Conservation (phyloP, 805 yeast species). For the Lipomyces sp. region DNA sequence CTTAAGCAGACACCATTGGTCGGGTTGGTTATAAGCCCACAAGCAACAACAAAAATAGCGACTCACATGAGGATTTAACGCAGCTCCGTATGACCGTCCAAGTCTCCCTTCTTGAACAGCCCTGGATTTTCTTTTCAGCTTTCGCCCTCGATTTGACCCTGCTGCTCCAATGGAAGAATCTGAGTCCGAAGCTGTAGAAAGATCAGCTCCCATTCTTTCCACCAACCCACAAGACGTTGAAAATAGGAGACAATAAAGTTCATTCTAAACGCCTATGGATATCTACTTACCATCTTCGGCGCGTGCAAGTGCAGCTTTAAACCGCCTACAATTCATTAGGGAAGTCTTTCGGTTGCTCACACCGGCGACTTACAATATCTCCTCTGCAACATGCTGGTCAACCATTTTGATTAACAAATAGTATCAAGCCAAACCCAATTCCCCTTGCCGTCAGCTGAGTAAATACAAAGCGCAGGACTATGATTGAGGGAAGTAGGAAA, state of each 20-base stretch:
- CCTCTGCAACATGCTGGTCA: constrained; percentile 35
- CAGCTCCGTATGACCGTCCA: constrained; percentile 33
- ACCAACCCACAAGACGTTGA: not conserved
- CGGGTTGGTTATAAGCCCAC: not conserved
- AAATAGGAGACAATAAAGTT: not conserved
- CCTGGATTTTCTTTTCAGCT: constrained; percentile 57
- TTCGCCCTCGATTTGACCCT: constrained; percentile 61
- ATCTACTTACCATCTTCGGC: constrained; percentile 42
- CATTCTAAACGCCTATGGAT: not conserved
- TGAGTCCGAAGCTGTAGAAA: constrained; percentile 40
- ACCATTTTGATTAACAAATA: constrained; percentile 23
- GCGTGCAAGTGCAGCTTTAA: constrained; percentile 45
- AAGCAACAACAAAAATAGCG: not conserved
- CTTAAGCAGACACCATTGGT: constrained; percentile 3
- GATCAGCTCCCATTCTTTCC: not conserved
- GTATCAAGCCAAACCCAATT: not conserved
- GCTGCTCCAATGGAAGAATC: constrained; percentile 43
- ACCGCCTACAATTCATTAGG: constrained; percentile 36
- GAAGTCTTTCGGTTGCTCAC: not conserved
- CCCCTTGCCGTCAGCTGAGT: not conserved
- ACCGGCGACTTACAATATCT: constrained; percentile 33
- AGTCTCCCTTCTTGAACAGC: constrained; percentile 54
- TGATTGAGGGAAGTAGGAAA: too few species aligned
- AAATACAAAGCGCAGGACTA: not conserved
- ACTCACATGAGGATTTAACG: constrained; percentile 11